phyloP scores from a whole-genome alignment of 1,284 basidiomycete genomes.

The Melampsora abietis-canadensis region DNA sequence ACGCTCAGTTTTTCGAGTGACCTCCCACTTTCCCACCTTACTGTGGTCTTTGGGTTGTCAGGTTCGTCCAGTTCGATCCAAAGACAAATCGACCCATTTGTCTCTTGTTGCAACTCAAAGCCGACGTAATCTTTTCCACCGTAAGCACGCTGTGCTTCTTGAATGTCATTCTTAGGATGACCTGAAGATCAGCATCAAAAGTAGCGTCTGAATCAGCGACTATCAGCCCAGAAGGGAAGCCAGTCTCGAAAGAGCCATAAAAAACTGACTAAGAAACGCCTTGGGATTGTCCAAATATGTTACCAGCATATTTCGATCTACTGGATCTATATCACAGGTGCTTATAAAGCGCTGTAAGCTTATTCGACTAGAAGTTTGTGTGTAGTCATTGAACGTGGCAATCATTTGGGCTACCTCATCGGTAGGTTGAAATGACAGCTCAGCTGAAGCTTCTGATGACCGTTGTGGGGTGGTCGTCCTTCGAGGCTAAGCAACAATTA shows the following conservation, averaged over 20 bases:
- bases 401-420: not conserved
- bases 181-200: not conserved
- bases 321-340: constrained; percentile 4
- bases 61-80: constrained; percentile 1
- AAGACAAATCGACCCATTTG: constrained; percentile 1
- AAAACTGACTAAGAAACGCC: constrained; percentile 1
- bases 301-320: constrained; percentile 1
- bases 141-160: not conserved
- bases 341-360: not conserved
- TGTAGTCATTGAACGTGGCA: not conserved
- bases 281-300: not conserved
- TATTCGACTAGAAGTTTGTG: not conserved
- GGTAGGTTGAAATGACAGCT: not conserved
- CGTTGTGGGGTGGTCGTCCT: not conserved
- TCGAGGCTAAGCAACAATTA: not conserved
- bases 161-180: not conserved
- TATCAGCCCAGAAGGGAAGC: no score
- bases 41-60: not conserved
- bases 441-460: not conserved
- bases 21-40: not conserved
- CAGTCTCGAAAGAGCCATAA: no score
- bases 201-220: no score
- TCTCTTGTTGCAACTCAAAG: not conserved
- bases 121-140: not conserved
- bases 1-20: not conserved